Percentiles rank a stretch among this genome's conserved stretches.
phyloP scores from a whole-genome alignment of 2,329 filamentous ascomycete genomes.

The Sporothrix schenckii region DNA sequence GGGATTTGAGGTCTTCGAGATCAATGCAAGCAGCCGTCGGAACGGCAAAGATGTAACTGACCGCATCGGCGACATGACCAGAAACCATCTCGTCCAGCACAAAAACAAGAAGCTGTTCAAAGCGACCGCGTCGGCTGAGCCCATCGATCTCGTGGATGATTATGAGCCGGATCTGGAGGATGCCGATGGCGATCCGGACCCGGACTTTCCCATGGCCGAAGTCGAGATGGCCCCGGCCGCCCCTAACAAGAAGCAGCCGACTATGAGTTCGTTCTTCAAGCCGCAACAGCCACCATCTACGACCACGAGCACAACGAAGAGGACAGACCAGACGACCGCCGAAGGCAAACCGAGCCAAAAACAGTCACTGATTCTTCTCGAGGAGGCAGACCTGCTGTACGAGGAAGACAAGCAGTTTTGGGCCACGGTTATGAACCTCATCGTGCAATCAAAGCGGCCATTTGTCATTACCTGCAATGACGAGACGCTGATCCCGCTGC shows the following conservation, averaged over 20 bases:
- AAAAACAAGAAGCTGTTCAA: slow-evolving; percentile 42
- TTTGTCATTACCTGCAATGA: slow-evolving; percentile 96
- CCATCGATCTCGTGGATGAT: slow-evolving; percentile 42
- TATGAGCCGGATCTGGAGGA: slow-evolving; percentile 40
- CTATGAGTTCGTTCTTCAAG: slow-evolving; percentile 80
- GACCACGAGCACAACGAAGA: slow-evolving; percentile 36
- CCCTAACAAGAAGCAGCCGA: slow-evolving; percentile 69
- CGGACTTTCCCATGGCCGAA: background rate
- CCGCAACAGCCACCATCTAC: slow-evolving; percentile 51
- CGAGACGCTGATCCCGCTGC: slow-evolving; percentile 76
- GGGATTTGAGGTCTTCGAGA: slow-evolving; percentile 92
- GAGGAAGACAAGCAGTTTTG: slow-evolving; percentile 97
- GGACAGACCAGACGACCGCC: slow-evolving; percentile 38
- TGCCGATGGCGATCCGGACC: slow-evolving; percentile 27
- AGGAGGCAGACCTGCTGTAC: slow-evolving; percentile 91
- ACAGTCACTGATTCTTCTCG: slow-evolving; percentile 89
- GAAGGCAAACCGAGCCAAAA: slow-evolving; percentile 63
- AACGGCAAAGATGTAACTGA: slow-evolving; percentile 90
- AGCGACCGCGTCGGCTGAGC: background rate
- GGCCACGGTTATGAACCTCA: slow-evolving; percentile 75
- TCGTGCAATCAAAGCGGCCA: slow-evolving; percentile 82
- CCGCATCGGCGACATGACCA: slow-evolving; percentile 93
- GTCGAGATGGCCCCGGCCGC: background rate
- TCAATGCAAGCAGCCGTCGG: slow-evolving; percentile 79
- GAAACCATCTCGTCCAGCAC: slow-evolving; percentile 80